Conservation (phyloP, 495 filamentous ascomycete genomes). For the Penicillium waksmanii region DNA sequence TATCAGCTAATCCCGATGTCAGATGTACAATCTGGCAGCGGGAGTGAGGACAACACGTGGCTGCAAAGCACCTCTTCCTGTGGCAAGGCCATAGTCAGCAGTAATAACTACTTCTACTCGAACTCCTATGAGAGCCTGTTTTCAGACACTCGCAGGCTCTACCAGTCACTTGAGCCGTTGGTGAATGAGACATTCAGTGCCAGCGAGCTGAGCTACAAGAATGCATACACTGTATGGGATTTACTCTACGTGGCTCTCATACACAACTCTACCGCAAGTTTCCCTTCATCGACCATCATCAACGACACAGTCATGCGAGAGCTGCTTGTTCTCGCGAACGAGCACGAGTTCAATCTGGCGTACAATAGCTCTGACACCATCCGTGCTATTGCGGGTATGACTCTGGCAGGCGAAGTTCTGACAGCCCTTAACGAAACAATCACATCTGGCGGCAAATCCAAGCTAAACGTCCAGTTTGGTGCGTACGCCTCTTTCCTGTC, state of each 20-base stretch:
- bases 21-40: constrained; percentile 40
- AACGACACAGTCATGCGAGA: constrained; percentile 29
- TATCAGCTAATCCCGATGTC: constrained; percentile 48
- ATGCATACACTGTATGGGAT: constrained; percentile 64
- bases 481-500: constrained; percentile 54
- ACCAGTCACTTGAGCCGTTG: constrained; percentile 58
- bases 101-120: constrained; percentile 19
- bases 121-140: constrained; percentile 47
- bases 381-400: constrained; percentile 24
- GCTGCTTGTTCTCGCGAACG: constrained; percentile 40
- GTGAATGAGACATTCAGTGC: constrained; percentile 56
- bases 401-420: constrained; percentile 41
- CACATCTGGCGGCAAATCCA: constrained; percentile 35
- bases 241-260: constrained; percentile 48
- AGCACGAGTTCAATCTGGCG: constrained; percentile 46
- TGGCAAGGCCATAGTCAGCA: constrained; percentile 47
- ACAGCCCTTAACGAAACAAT: constrained; percentile 50
- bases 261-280: constrained; percentile 36
- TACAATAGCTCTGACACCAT: constrained; percentile 41
- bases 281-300: constrained; percentile 23
- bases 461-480: constrained; percentile 54
- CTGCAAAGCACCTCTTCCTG: constrained; percentile 56
- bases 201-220: constrained; percentile 59
- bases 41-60: constrained; percentile 56
- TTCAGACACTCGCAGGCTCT: constrained; percentile 57